Evolutionary conservation across 2,329 filamentous ascomycete species (phyloP).

Genomic region (Albifimbria verrucaria): DNA sequence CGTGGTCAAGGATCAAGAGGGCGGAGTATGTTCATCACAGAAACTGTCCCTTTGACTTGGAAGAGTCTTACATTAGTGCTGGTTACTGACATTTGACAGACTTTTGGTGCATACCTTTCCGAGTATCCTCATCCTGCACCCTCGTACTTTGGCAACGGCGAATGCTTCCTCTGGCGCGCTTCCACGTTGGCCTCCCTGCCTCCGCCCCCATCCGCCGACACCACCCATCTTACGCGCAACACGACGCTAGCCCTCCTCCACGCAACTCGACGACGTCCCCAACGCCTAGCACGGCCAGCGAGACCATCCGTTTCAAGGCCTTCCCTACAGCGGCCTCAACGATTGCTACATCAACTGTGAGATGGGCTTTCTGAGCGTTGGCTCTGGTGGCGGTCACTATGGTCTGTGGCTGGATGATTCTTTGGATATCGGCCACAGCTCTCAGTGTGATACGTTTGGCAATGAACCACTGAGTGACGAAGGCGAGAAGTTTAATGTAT

Average conservation of each 20-base stretch:
- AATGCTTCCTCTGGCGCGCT: slow-evolving; percentile 74
- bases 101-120: slow-evolving; percentile 92
- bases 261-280: slow-evolving; percentile 21
- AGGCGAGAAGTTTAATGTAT: slow-evolving; percentile 84
- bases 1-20: slow-evolving; percentile 74
- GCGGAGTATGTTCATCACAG: slow-evolving; percentile 56
- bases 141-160: slow-evolving; percentile 92
- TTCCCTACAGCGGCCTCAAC: slow-evolving; percentile 93
- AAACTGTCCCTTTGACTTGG: not conserved
- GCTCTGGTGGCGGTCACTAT: slow-evolving; percentile 85
- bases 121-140: slow-evolving; percentile 77
- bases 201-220: slow-evolving; percentile 50
- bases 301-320: slow-evolving; percentile 89
- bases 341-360: slow-evolving; percentile 97
- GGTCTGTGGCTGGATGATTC: slow-evolving; percentile 90
- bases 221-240: slow-evolving; percentile 42
- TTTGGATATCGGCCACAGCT: slow-evolving; percentile 80
- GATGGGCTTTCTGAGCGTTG: slow-evolving; percentile 76
- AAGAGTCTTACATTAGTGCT: not conserved
- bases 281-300: slow-evolving; percentile 50
- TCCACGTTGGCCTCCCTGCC: slow-evolving; percentile 54
- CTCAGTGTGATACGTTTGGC: slow-evolving; percentile 84
- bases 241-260: slow-evolving; percentile 29
- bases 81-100: slow-evolving; percentile 33
- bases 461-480: slow-evolving; percentile 93